Conservation (phyloP, 371 early-diverging fungal genomes). For the Synchytrium microbalum region DNA sequence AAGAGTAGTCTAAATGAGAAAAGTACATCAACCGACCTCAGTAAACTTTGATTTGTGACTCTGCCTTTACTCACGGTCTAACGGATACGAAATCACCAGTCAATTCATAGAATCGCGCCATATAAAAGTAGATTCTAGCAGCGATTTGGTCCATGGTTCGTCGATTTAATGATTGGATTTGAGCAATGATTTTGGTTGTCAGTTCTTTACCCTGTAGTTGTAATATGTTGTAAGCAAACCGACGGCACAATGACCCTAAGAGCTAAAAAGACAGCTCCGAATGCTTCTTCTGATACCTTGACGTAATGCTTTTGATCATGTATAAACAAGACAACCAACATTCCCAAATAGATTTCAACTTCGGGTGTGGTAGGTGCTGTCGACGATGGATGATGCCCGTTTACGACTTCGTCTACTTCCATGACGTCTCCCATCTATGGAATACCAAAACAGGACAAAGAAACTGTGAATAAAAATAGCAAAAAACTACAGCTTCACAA, state of each 20-base stretch:
- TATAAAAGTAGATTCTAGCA: constrained; percentile 88
- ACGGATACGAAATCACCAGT: constrained; percentile 60
- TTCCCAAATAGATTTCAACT: constrained; percentile 73
- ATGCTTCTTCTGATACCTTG: constrained; percentile 38
- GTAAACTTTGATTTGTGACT: constrained; percentile 6
- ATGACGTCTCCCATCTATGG: too few species aligned
- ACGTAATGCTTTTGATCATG: constrained; percentile 69
- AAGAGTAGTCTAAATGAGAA: constrained; percentile 51
- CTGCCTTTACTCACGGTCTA: constrained; percentile 49
- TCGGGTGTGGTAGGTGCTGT: constrained; percentile 51
- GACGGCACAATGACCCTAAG: not conserved
- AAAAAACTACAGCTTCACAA: too few species aligned
- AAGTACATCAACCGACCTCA: too few species aligned
- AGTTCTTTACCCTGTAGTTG: constrained; percentile 59
- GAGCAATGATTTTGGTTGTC: constrained; percentile 53
- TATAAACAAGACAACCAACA: constrained; percentile 69
- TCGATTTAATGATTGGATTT: constrained; percentile 62
- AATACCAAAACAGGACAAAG: too few species aligned
- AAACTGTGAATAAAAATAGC: too few species aligned
- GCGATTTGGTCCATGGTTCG: constrained; percentile 84
- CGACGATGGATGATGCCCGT: constrained; percentile 7
- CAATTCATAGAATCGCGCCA: constrained; percentile 79
- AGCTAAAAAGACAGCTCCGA: too few species aligned
- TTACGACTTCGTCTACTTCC: constrained; percentile 37
- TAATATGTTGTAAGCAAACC: not conserved